Percentiles rank a stretch among this genome's conserved stretches.
phyloP scores from a whole-genome alignment of 176 grass and related monocot genomes.

The Microstegium vimineum region DNA sequence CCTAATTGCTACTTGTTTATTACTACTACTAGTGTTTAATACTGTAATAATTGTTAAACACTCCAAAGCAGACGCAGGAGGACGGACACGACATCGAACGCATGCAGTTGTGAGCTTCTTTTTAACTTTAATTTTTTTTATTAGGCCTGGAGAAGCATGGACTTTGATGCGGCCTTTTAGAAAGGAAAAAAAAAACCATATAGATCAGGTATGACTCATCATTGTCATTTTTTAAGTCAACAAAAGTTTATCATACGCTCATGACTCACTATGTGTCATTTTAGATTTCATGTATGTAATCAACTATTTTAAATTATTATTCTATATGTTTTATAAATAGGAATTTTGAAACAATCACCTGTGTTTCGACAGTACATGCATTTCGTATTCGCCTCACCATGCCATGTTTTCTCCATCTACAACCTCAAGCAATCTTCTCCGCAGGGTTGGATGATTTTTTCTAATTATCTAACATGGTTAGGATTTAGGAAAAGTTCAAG shows the following conservation, averaged over 20 bases:
- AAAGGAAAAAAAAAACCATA: too few species aligned
- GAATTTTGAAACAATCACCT: not conserved
- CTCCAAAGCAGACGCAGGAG: not conserved
- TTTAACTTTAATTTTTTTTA: not conserved
- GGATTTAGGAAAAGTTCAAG: too few species aligned
- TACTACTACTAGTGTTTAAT: not conserved
- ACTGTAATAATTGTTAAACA: constrained; percentile 10
- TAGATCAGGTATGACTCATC: not conserved
- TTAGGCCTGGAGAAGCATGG: not conserved
- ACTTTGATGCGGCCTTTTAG: not conserved
- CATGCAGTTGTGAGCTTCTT: not conserved
- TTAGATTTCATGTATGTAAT: not conserved
- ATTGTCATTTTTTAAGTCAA: not conserved
- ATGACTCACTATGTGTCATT: not conserved
- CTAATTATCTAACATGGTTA: not conserved
- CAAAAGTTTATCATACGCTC: not conserved
- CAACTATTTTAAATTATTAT: not conserved
- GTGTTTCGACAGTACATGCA: not conserved
- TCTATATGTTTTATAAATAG: not conserved
- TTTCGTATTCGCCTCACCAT: not conserved
- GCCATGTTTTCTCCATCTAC: not conserved
- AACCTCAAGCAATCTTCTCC: not conserved
- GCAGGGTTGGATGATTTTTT: not conserved
- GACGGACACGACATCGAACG: not conserved
- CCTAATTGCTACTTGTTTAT: constrained; percentile 5